Conservation (phyloP, 2,329 filamentous ascomycete species). For the Phaeoacremonium minimum region DNA sequence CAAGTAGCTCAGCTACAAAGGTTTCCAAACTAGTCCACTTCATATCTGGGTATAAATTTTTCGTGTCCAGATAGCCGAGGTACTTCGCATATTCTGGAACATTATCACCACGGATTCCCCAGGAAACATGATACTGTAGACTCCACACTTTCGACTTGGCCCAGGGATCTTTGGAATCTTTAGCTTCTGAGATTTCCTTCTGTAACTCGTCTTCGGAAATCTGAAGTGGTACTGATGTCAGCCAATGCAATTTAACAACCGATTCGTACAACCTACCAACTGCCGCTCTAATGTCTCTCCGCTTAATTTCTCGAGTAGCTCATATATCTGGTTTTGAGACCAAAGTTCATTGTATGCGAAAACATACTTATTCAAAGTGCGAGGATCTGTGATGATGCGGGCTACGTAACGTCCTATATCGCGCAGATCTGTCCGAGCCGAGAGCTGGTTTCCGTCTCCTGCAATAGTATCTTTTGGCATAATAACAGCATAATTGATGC, state of each 20-base stretch:
- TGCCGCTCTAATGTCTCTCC: constrained; percentile 40
- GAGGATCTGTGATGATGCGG: constrained; percentile 42
- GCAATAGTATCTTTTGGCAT: constrained; percentile 29
- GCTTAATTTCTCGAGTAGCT: constrained; percentile 37
- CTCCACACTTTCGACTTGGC: neutral
- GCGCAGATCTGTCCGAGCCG: constrained; percentile 40
- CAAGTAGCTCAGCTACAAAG: constrained; percentile 2
- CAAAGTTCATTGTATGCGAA: constrained; percentile 41
- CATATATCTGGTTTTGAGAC: constrained; percentile 40
- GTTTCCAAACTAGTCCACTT: constrained; percentile 1
- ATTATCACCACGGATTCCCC: constrained; percentile 8
- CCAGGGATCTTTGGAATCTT: neutral
- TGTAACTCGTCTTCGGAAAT: constrained; percentile 1
- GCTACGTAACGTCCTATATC: constrained; percentile 51
- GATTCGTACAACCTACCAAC: constrained; percentile 25
- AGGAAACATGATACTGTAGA: constrained; percentile 5
- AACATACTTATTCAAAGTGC: constrained; percentile 49
- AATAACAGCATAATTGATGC: constrained; percentile 35
- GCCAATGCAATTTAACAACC: too few relatives aligned
- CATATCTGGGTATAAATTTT: constrained; percentile 8
- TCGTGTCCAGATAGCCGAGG: constrained; percentile 4
- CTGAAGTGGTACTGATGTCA: constrained; percentile 1
- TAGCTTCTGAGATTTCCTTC: neutral
- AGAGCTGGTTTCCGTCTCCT: constrained; percentile 38
- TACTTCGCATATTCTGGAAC: constrained; percentile 6